Evolutionary conservation across 257 asterid genomes (phyloP).

Genomic region (Nicotiana undulata): DNA sequence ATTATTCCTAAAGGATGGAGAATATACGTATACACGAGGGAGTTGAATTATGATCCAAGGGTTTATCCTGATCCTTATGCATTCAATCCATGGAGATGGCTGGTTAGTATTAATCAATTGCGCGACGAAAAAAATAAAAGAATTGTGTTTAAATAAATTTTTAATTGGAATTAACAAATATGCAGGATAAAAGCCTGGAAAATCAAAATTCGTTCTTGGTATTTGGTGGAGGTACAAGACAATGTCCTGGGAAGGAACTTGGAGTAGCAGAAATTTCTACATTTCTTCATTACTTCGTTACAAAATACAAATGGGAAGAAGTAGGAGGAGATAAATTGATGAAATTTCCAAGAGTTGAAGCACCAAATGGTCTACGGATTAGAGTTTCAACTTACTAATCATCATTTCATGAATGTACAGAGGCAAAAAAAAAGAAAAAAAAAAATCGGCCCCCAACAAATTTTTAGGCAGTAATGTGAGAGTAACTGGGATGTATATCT

Average conservation of each 20-base stretch:
- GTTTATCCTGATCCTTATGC: slow-evolving; percentile 78
- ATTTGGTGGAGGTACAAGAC: slow-evolving; percentile 95
- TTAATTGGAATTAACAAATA: not conserved
- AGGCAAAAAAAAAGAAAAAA: slow-evolving; percentile 3
- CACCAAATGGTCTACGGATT: slow-evolving; percentile 80
- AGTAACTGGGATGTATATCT: slow-evolving; percentile 41
- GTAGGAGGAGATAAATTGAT: slow-evolving; percentile 73
- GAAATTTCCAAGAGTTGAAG: slow-evolving; percentile 94
- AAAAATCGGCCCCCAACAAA: not conserved
- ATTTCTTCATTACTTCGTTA: slow-evolving; percentile 92
- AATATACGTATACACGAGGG: slow-evolving; percentile 56
- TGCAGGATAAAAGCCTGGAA: slow-evolving; percentile 71
- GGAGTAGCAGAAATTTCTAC: slow-evolving; percentile 95
- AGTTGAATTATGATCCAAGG: slow-evolving; percentile 76
- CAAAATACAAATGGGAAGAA: slow-evolving; percentile 91
- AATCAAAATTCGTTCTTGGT: slow-evolving; percentile 67
- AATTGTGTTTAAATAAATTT: not conserved
- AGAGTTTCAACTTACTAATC: slow-evolving; percentile 59
- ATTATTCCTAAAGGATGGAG: slow-evolving; percentile 91
- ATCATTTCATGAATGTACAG: slow-evolving; percentile 29
- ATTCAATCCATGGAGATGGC: slow-evolving; percentile 99
- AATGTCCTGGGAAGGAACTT: slow-evolving; percentile 97
- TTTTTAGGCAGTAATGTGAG: slow-evolving; percentile 9
- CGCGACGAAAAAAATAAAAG: no score
- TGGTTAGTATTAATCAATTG: slow-evolving; percentile 42